These are phyloP conservation scores for Schwanniomyces vanrijiae DNA, from an alignment of 805 yeast species.

Conservation along the genomic window DNA sequence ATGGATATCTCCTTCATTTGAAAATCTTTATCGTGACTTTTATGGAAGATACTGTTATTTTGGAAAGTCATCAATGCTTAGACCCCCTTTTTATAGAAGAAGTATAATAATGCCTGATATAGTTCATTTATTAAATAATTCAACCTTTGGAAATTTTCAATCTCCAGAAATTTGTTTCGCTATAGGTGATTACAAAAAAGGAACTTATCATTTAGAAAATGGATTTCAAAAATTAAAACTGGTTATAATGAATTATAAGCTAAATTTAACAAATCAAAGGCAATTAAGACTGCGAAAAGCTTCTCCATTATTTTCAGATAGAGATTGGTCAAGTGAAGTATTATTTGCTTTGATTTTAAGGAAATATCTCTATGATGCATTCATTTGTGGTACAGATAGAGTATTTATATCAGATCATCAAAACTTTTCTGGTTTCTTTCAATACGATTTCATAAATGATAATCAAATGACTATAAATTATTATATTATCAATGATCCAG, in stretches of 20 bases:
- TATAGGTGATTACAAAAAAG: slow-evolving; percentile 3
- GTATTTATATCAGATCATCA: slow-evolving; percentile 3
- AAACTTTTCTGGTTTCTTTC: slow-evolving; percentile 5
- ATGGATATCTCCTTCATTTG: background rate
- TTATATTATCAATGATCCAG: slow-evolving; percentile 6
- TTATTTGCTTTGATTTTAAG: slow-evolving; percentile 4
- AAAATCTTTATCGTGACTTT: background rate
- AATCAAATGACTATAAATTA: slow-evolving; percentile 4
- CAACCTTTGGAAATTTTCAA: background rate
- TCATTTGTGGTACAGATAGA: slow-evolving; percentile 3
- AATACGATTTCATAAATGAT: slow-evolving; percentile 1
- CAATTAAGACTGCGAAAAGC: background rate
- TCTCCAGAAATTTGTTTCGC: slow-evolving; percentile 1
- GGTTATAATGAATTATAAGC: background rate
- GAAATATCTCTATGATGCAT: slow-evolving; percentile 2
- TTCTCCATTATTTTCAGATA: background rate
- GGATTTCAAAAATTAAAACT: slow-evolving; percentile 1
- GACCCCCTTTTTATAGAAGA: background rate
- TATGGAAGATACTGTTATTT: background rate
- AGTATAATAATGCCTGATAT: background rate
- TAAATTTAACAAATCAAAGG: background rate
- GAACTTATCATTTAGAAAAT: background rate
- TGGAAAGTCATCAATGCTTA: background rate
- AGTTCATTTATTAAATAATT: background rate
- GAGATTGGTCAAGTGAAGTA: slow-evolving; percentile 1